These are phyloP conservation scores for Lachnellula suecica DNA, from an alignment of 2,329 filamentous ascomycete genomes.

Conservation along the genomic window DNA sequence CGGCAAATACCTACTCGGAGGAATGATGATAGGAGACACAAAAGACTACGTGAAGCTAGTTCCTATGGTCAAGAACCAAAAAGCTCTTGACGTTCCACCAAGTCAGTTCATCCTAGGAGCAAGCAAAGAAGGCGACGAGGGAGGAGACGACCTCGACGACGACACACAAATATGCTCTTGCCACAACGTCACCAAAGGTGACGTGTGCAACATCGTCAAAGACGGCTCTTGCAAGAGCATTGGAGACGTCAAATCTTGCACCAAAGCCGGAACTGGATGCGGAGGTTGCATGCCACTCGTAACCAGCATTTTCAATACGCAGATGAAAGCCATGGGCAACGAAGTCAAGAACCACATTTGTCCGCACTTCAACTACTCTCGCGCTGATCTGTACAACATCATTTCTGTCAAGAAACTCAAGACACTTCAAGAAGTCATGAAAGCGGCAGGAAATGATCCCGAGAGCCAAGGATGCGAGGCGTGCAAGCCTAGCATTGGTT, in stretches of 20 bases:
- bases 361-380: slow-evolving; percentile 79
- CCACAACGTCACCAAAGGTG: slow-evolving; percentile 87
- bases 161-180: slow-evolving; percentile 91
- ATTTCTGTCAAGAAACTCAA: slow-evolving; percentile 77
- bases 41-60: slow-evolving; percentile 88
- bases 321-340: slow-evolving; percentile 81
- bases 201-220: slow-evolving; percentile 71
- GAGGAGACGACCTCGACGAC: slow-evolving; percentile 74
- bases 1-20: slow-evolving; percentile 87
- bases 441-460: slow-evolving; percentile 68
- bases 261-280: slow-evolving; percentile 88
- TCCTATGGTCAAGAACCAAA: slow-evolving; percentile 82
- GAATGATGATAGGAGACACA: slow-evolving; percentile 96
- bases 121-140: slow-evolving; percentile 71
- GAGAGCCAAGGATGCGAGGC: slow-evolving; percentile 79
- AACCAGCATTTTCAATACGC: slow-evolving; percentile 85
- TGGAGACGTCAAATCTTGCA: slow-evolving; percentile 82
- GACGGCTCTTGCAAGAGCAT: slow-evolving; percentile 79
- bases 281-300: slow-evolving; percentile 89
- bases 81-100: slow-evolving; percentile 73
- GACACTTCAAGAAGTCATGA: slow-evolving; percentile 75
- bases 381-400: slow-evolving; percentile 88
- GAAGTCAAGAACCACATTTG: slow-evolving; percentile 87
- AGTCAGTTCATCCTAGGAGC: slow-evolving; percentile 82
- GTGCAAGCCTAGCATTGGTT: slow-evolving; percentile 81